phyloP scores from a whole-genome alignment of 257 asterid genomes.

The Nicotiana otophora region DNA sequence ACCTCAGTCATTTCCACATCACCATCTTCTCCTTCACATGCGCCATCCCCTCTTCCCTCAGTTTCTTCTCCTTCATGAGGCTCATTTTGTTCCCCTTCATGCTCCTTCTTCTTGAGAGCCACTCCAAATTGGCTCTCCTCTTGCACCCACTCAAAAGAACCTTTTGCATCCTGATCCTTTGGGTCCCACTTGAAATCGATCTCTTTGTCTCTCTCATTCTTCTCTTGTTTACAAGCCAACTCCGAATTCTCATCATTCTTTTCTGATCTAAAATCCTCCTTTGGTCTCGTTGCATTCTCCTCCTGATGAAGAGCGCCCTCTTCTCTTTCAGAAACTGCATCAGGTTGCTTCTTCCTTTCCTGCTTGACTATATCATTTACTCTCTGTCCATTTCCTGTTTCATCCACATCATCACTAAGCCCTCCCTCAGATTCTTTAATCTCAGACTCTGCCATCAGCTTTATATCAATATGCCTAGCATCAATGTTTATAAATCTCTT shows the following conservation, averaged over 20 bases:
- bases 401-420: conserved; percentile 23
- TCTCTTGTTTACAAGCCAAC: conserved; percentile 24
- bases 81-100: conserved; percentile 19
- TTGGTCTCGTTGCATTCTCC: conserved; percentile 17
- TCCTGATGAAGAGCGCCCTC: conserved; percentile 12
- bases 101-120: conserved; percentile 12
- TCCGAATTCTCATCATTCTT: conserved; percentile 18
- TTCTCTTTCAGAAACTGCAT: conserved; percentile 21
- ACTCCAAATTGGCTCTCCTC: conserved; percentile 21
- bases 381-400: conserved; percentile 23
- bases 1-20: conserved; percentile 20
- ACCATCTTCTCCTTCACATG: conserved; percentile 15
- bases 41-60: conserved; percentile 25
- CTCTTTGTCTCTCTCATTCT: conserved; percentile 18
- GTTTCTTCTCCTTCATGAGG: conserved; percentile 19
- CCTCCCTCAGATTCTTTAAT: conserved; percentile 31
- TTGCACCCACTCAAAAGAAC: conserved; percentile 24
- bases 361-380: conserved; percentile 20
- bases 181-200: conserved; percentile 3
- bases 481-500: conserved; percentile 22
- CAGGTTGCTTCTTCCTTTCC: conserved; percentile 29
- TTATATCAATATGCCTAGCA: conserved; percentile 24
- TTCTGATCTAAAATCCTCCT: conserved; percentile 15
- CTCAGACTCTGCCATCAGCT: conserved; percentile 17
- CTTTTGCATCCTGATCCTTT: conserved; percentile 20